phyloP scores from a whole-genome alignment of 2,329 filamentous ascomycete species.

The Fonsecaea multimorphosa region DNA sequence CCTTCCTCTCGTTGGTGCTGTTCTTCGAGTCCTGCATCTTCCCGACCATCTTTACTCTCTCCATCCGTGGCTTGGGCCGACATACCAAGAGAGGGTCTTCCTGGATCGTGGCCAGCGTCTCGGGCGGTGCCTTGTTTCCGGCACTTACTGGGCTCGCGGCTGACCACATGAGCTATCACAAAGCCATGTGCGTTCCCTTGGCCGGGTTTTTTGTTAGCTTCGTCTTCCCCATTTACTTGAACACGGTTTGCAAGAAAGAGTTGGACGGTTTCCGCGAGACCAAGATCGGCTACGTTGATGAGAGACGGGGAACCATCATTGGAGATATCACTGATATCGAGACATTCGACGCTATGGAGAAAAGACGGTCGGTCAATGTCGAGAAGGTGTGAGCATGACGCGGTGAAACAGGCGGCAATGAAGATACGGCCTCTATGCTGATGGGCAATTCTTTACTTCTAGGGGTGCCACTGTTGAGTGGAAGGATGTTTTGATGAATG shows the following conservation, averaged over 20 bases:
- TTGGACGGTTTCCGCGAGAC: slow-evolving; percentile 46
- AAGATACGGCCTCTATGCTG: neutral
- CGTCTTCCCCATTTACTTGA: slow-evolving; percentile 46
- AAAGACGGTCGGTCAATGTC: slow-evolving; percentile 34
- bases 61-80: slow-evolving; percentile 75
- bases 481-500: neutral
- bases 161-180: slow-evolving; percentile 39
- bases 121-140: slow-evolving; percentile 71
- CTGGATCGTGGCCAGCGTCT: slow-evolving; percentile 73
- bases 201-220: slow-evolving; percentile 45
- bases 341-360: slow-evolving; percentile 36
- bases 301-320: slow-evolving; percentile 40
- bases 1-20: slow-evolving; percentile 71
- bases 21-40: slow-evolving; percentile 85
- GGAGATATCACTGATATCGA: slow-evolving; percentile 40
- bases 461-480: neutral
- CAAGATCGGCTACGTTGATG: slow-evolving; percentile 46
- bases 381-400: slow-evolving; percentile 38
- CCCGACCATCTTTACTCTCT: slow-evolving; percentile 80
- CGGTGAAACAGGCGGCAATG: neutral
- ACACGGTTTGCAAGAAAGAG: slow-evolving; percentile 43
- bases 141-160: slow-evolving; percentile 56
- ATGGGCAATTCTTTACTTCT: neutral
- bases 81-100: slow-evolving; percentile 79
- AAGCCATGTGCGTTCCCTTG: slow-evolving; percentile 45